Percentiles rank a stretch among this genome's conserved stretches.
phyloP scores from a whole-genome alignment of 805 yeast genomes.

The Ogataea allantospora region DNA sequence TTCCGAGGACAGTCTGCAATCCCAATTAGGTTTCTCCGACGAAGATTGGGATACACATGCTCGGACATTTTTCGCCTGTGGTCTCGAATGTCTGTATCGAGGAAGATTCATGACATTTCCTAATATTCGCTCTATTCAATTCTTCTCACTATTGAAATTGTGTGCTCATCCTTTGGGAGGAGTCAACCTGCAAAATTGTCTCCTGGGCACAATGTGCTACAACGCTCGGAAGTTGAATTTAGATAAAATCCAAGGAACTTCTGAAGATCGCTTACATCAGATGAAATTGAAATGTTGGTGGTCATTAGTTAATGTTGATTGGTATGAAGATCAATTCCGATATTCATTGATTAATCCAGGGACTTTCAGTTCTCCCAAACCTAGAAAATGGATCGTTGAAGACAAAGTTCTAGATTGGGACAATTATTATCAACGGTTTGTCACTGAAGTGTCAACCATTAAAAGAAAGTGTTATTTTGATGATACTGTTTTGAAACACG shows the following conservation, averaged over 20 bases:
- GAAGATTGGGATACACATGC: slow-evolving; percentile 31
- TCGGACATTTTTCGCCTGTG: slow-evolving; percentile 30
- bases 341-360: slow-evolving; percentile 22
- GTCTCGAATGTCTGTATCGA: slow-evolving; percentile 33
- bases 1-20: slow-evolving; percentile 25
- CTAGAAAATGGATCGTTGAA: slow-evolving; percentile 22
- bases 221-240: slow-evolving; percentile 29
- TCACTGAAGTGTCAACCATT: slow-evolving; percentile 25
- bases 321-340: slow-evolving; percentile 33
- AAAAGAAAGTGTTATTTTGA: slow-evolving; percentile 29
- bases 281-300: slow-evolving; percentile 29
- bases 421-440: slow-evolving; percentile 25
- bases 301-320: slow-evolving; percentile 32
- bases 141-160: slow-evolving; percentile 28
- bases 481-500: slow-evolving; percentile 18
- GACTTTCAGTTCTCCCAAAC: slow-evolving; percentile 27
- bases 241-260: slow-evolving; percentile 12
- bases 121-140: slow-evolving; percentile 27
- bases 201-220: slow-evolving; percentile 23
- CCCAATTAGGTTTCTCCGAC: slow-evolving; percentile 22
- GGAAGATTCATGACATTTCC: slow-evolving; percentile 35
- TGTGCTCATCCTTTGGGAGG: slow-evolving; percentile 34
- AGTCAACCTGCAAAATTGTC: slow-evolving; percentile 26
- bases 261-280: slow-evolving; percentile 8
- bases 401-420: slow-evolving; percentile 20